These are phyloP conservation scores for Coemansia reversa DNA, from an alignment of 192 early-diverging fungal genomes.

Conservation along the genomic window DNA sequence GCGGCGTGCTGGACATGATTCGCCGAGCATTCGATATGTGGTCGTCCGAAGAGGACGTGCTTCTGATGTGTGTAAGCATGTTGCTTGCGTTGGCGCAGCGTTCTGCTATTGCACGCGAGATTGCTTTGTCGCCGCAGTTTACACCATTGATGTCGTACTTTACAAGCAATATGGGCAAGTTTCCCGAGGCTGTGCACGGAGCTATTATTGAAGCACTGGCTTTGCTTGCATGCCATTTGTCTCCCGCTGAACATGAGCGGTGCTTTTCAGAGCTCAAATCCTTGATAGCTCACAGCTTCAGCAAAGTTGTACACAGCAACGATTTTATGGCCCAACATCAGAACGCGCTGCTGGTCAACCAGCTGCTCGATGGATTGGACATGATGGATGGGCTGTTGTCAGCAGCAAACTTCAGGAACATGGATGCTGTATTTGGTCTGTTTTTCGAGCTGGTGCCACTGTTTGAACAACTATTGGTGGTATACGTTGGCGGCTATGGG, in stretches of 20 bases:
- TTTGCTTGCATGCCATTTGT: constrained; percentile 36
- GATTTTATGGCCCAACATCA: constrained; percentile 14
- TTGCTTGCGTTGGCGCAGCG: constrained; percentile 39
- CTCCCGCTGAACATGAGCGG: constrained; percentile 25
- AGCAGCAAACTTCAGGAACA: constrained; percentile 43
- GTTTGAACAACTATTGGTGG: constrained; percentile 29
- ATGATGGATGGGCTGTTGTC: constrained; percentile 53
- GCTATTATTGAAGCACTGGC: constrained; percentile 45
- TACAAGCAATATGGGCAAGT: constrained; percentile 29
- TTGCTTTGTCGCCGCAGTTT: constrained; percentile 31
- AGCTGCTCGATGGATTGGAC: constrained; percentile 46
- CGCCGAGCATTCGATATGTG: constrained; percentile 41
- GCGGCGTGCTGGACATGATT: constrained; percentile 30
- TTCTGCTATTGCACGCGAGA: constrained; percentile 31
- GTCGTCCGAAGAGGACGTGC: constrained; percentile 44
- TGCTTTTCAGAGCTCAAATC: constrained; percentile 36
- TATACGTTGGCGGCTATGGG: constrained; percentile 29
- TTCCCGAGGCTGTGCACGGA: constrained; percentile 49
- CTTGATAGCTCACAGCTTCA: constrained; percentile 25
- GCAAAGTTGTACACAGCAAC: constrained; percentile 6
- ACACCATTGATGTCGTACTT: constrained; percentile 34
- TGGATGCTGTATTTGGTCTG: constrained; percentile 42
- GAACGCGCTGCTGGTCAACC: constrained; percentile 25
- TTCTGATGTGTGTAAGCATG: constrained; percentile 47
- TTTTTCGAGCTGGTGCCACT: constrained; percentile 43